These are phyloP conservation scores for Dictyostelium intermedium DNA, from an alignment of 78 protist genomes.

Conservation along the genomic window DNA sequence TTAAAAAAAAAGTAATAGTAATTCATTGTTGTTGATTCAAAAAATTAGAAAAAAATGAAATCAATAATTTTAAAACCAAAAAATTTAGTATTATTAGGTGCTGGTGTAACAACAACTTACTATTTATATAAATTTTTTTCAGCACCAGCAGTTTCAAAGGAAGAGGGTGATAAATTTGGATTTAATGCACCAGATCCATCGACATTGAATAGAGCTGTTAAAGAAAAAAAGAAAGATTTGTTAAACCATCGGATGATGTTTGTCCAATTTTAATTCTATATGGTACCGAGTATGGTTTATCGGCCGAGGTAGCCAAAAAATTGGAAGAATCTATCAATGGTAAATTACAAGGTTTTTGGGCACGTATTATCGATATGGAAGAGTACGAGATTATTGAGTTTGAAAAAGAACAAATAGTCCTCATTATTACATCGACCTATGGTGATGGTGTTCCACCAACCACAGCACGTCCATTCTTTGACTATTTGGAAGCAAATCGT, in stretches of 20 bases:
- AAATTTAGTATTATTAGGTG: slow-evolving; percentile 46
- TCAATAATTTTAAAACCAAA: slow-evolving; percentile 12
- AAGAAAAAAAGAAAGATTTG: slow-evolving; percentile 53
- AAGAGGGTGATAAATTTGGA: slow-evolving; percentile 30
- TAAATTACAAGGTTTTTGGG: slow-evolving; percentile 14
- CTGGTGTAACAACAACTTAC: slow-evolving; percentile 11
- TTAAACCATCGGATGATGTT: not conserved
- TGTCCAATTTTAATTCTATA: slow-evolving; percentile 22
- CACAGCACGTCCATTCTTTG: slow-evolving; percentile 79
- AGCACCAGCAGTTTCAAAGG: not conserved
- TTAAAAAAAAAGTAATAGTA: no score
- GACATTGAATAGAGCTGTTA: not conserved
- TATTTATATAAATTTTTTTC: slow-evolving; percentile 50
- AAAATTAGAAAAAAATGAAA: not conserved
- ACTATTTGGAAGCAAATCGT: slow-evolving; percentile 18
- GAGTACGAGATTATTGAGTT: slow-evolving; percentile 59
- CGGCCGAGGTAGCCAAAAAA: slow-evolving; percentile 42
- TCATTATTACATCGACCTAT: slow-evolving; percentile 60
- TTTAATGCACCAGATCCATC: slow-evolving; percentile 14
- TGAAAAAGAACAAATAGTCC: slow-evolving; percentile 61
- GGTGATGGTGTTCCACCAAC: slow-evolving; percentile 82
- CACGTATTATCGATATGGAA: slow-evolving; percentile 65
- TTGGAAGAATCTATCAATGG: slow-evolving; percentile 20
- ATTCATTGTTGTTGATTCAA: no score
- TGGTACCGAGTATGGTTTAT: slow-evolving; percentile 61